Conservation (phyloP, 78 protist genomes). For the Planoprotostelium fungivorum region DNA sequence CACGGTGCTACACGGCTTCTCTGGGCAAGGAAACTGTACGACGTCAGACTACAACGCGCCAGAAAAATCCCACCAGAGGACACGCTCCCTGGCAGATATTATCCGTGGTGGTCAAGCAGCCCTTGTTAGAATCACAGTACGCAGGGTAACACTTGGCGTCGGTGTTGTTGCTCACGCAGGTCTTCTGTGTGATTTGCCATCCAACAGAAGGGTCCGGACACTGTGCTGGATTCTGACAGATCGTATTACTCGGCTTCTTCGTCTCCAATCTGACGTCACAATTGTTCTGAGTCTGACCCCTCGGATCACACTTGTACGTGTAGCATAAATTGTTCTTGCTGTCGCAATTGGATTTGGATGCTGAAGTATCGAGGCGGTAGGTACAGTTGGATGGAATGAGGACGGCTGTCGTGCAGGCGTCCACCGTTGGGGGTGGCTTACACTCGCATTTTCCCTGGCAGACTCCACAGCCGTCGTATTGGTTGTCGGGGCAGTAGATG, state of each 20-base stretch:
- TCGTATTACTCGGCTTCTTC: neutral
- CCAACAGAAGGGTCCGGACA: neutral
- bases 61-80: too few relatives aligned
- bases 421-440: neutral
- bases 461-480: constrained; percentile 12
- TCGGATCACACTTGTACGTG: neutral
- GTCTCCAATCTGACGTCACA: neutral
- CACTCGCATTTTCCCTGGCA: constrained; percentile 7
- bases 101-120: neutral
- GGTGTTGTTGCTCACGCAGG: neutral
- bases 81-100: neutral
- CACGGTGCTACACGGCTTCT: neutral
- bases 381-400: neutral
- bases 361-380: neutral
- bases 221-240: neutral
- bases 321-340: neutral
- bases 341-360: neutral
- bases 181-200: neutral
- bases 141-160: neutral
- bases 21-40: neutral
- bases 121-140: neutral
- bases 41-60: too few relatives aligned
- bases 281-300: neutral
- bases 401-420: neutral
- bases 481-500: neutral